Conservation (phyloP, 306 rosid genomes). For the Biancaea sappan region DNA sequence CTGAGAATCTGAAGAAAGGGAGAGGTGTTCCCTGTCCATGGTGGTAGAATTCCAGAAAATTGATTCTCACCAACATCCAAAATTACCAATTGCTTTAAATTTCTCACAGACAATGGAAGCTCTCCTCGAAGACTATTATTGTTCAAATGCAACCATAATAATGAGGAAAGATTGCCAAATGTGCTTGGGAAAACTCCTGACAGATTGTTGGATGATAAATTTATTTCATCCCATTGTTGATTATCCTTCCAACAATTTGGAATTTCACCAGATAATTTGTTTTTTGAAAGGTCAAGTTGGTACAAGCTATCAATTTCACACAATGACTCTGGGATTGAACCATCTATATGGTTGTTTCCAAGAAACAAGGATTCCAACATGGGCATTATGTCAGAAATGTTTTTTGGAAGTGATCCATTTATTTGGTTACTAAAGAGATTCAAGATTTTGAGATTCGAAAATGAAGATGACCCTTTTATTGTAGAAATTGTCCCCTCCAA, state of each 20-base stretch:
- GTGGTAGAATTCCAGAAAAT: background rate
- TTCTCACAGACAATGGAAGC: background rate
- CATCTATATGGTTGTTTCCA: background rate
- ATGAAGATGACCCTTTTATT: background rate
- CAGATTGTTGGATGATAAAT: background rate
- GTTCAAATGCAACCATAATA: background rate
- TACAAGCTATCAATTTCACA: background rate
- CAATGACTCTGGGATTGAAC: constrained; percentile 6
- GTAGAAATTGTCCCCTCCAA: background rate
- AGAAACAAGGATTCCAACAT: background rate
- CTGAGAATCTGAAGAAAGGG: background rate
- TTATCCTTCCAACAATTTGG: background rate
- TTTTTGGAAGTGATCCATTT: background rate
- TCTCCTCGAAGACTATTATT: background rate
- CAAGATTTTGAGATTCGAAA: background rate
- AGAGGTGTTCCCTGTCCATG: background rate
- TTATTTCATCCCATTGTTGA: background rate
- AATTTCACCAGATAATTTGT: constrained; percentile 6
- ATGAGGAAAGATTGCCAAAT: background rate
- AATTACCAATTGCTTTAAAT: background rate
- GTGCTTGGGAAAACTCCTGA: background rate
- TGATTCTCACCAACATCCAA: constrained; percentile 8
- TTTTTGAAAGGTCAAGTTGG: constrained; percentile 14
- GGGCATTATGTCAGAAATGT: background rate
- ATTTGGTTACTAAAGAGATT: background rate